Evolutionary conservation across 495 filamentous ascomycete genomes (phyloP), one percentile per base, ranked within the genome.

Genomic region (Tuber calosporum): DNA sequence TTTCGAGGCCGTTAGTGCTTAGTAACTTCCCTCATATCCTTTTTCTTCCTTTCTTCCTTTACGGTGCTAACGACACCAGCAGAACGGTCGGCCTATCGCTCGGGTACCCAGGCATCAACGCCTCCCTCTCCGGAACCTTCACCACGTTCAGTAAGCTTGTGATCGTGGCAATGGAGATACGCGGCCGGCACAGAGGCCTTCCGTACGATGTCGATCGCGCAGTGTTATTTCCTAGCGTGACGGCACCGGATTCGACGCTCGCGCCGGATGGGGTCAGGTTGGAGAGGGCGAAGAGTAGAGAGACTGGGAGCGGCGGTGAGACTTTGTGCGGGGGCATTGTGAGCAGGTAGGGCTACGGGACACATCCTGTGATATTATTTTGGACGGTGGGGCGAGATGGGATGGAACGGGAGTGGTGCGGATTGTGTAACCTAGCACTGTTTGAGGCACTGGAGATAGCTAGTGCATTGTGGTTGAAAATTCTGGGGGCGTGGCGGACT

Each of bases 51-150:
- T 30, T 34, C 53, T 62, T 62, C 53, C 26, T 36, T 15, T 4
- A 67, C 38, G 0, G 20, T 8, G 30, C 75, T 77, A 69, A 77
- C 40, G 20, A 9, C 43, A 67, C 39, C 41, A 77, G 75, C 48
- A 94, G 94, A 76, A 97, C 93, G 4, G 94, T 98, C 43, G 94
- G 94, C 62, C 86, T 97, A 69, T 92, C 89, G 69, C 86, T 98
- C 11, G 94, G 94, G 13, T 95, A 93, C 70, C 86, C 91, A 0
- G 83, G 80, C 20, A 85, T 87, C 80, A 90, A 96, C 75, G 86
- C 91, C 22, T 93, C 90, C 0, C 92, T 98, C 77, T 92, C 87
- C 39, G 90, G 87, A 17, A 86, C 96, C 76, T 96, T 98, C 81
- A 86, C 84, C 20, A 86, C 89, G 15, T 81, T 96, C 20, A 91